phyloP scores from a whole-genome alignment of 2,329 filamentous ascomycete genomes.

The Hypoxylon sp. region DNA sequence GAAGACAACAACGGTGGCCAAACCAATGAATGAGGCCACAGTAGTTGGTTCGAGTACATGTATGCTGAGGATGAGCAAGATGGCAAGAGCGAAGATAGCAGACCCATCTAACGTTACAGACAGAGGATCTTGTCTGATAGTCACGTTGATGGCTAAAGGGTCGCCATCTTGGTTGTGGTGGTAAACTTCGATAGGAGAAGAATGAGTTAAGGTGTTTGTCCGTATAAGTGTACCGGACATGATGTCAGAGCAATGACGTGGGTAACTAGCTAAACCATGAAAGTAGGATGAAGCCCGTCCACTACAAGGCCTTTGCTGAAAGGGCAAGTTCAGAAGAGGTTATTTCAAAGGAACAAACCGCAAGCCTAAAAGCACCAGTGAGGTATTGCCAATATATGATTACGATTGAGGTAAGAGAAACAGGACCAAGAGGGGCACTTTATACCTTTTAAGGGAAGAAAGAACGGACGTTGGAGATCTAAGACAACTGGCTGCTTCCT shows the following conservation, averaged over 20 bases:
- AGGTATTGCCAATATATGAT: conserved; percentile 7
- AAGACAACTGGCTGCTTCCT: conserved; percentile 21
- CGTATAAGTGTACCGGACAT: conserved; percentile 51
- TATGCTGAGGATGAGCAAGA: conserved; percentile 66
- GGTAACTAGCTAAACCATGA: conserved; percentile 22
- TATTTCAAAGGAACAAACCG: conserved; percentile 5
- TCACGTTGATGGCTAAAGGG: conserved; percentile 58
- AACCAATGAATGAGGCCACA: conserved; percentile 65
- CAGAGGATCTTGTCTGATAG: conserved; percentile 66
- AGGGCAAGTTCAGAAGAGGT: not conserved
- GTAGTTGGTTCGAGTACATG: conserved; percentile 65
- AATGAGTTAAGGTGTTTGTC: conserved; percentile 44
- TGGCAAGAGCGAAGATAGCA: conserved; percentile 62
- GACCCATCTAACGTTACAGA: conserved; percentile 68
- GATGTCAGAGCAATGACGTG: conserved; percentile 36
- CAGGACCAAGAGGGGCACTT: conserved; percentile 20
- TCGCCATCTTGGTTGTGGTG: conserved; percentile 36
- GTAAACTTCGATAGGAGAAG: conserved; percentile 43
- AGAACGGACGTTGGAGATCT: conserved; percentile 28
- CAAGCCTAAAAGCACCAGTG: conserved; percentile 36
- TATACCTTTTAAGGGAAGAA: conserved; percentile 32
- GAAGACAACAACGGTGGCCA: conserved; percentile 65
- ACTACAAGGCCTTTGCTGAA: conserved; percentile 20
- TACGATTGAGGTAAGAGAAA: conserved; percentile 1
- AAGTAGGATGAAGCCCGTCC: conserved; percentile 14